Evolutionary conservation across 345 rosid genomes (phyloP).

Genomic region (Eucalyptus regnans): DNA sequence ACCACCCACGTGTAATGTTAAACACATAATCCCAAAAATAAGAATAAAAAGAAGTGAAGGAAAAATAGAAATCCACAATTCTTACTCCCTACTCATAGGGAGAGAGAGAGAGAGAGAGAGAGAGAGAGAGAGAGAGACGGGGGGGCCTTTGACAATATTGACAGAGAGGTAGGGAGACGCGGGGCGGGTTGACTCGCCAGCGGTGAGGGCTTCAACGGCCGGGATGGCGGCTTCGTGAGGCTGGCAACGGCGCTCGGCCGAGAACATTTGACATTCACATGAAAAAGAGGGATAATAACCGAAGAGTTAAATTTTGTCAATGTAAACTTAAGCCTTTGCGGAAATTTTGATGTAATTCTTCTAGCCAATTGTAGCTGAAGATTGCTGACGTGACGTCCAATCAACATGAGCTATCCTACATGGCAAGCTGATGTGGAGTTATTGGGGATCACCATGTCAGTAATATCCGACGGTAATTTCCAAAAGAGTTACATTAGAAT

Average conservation of each 20-base stretch:
- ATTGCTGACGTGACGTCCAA: rapidly evolving
- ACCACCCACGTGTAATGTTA: neutral
- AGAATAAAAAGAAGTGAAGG: neutral
- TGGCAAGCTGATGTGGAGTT: neutral
- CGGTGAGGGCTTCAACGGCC: neutral
- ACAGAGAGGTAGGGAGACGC: neutral
- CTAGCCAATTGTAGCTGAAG: rapidly evolving
- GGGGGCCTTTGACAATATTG: neutral
- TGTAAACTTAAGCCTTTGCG: neutral
- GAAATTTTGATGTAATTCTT: neutral
- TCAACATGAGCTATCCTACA: neutral
- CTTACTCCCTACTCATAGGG: neutral
- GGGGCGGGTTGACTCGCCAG: neutral
- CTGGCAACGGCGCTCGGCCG: neutral
- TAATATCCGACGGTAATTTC: neutral
- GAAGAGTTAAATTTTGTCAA: neutral
- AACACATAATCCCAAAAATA: neutral
- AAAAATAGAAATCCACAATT: neutral
- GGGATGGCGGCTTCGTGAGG: neutral
- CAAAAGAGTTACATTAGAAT: neutral
- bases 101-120: neutral
- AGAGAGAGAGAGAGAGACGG: neutral
- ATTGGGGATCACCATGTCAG: neutral
- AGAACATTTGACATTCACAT: neutral
- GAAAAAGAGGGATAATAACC: neutral